These are phyloP conservation scores for Santalum album DNA, from an alignment of 164 flowering plant species.

Conservation along the genomic window DNA sequence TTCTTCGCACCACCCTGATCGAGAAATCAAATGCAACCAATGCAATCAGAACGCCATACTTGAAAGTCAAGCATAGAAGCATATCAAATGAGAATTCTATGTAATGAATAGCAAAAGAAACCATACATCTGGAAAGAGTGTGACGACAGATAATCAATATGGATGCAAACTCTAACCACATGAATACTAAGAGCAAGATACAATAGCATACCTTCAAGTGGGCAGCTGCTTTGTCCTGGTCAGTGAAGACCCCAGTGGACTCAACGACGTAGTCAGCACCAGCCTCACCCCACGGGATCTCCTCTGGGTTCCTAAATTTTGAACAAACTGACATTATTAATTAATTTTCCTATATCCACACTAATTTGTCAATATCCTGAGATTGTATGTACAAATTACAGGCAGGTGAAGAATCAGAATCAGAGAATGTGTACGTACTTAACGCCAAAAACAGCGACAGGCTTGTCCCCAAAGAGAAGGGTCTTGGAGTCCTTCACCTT, in stretches of 20 bases:
- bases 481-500: slow-evolving; percentile 26
- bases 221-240: slow-evolving; percentile 25
- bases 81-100: no score
- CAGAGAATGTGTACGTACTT: slow-evolving; percentile 1
- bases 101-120: no score
- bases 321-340: background rate
- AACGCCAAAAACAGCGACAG: slow-evolving; percentile 19
- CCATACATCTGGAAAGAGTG: no score
- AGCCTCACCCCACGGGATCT: slow-evolving; percentile 26
- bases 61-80: no score
- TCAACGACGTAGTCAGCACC: slow-evolving; percentile 28
- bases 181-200: no score
- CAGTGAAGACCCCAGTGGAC: slow-evolving; percentile 29
- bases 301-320: slow-evolving; percentile 24
- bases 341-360: background rate
- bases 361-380: background rate
- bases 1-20: slow-evolving; percentile 4
- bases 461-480: slow-evolving; percentile 21
- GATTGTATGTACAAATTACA: background rate
- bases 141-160: no score
- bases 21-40: background rate
- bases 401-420: background rate
- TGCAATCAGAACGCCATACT: no score
- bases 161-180: no score
- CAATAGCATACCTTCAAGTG: slow-evolving; percentile 17